These are phyloP conservation scores for Mycena rebaudengoi DNA, from an alignment of 768 basidiomycete species.

Conservation along the genomic window DNA sequence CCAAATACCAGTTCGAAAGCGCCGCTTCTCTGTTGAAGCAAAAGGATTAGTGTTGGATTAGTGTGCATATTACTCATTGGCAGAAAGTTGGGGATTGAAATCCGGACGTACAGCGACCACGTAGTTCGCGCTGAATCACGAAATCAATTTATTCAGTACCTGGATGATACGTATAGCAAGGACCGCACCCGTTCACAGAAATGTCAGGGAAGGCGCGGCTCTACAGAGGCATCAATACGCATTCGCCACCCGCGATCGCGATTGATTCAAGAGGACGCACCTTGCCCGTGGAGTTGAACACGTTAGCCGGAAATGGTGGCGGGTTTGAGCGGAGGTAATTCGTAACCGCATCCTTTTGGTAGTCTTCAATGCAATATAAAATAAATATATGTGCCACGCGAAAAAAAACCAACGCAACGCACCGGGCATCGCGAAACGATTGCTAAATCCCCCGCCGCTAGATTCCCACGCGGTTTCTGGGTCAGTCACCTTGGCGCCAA, in stretches of 20 bases:
- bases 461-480: constrained; percentile 46
- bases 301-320: constrained; percentile 22
- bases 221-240: too few relatives aligned
- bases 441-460: constrained; percentile 50
- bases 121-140: constrained; percentile 52
- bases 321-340: constrained; percentile 43
- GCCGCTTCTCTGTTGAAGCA: constrained; percentile 39
- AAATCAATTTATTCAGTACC: too few relatives aligned
- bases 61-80: too few relatives aligned
- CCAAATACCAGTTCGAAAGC: constrained; percentile 50
- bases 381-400: too few relatives aligned
- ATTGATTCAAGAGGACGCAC: constrained; percentile 28
- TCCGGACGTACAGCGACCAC: constrained; percentile 43
- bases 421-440: constrained; percentile 21
- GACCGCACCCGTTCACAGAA: constrained; percentile 52
- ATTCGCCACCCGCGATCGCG: too few relatives aligned
- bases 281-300: constrained; percentile 42
- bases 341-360: constrained; percentile 47
- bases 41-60: too few relatives aligned
- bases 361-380: constrained; percentile 21
- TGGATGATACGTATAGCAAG: too few relatives aligned
- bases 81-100: background rate
- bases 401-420: too few relatives aligned
- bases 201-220: constrained; percentile 61
- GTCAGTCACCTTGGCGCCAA: constrained; percentile 36